Conservation (phyloP, 1,284 basidiomycete species). For the Malassezia nana region DNA sequence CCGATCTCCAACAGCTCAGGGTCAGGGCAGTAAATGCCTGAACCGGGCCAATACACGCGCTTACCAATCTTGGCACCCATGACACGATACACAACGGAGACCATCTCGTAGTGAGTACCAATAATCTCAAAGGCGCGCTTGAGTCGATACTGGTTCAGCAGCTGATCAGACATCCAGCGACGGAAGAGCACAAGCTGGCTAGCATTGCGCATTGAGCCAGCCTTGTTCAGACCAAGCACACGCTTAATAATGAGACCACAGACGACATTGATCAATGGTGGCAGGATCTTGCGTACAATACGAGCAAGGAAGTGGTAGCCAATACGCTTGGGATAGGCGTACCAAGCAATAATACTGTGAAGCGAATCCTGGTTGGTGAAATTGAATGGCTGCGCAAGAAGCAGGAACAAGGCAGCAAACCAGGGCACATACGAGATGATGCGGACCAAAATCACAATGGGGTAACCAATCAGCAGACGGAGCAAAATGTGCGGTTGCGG, state of each 20-base stretch:
- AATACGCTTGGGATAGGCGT: conserved; percentile 44
- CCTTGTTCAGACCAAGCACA: conserved; percentile 42
- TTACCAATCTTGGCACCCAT: conserved; percentile 47
- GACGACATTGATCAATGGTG: conserved; percentile 43
- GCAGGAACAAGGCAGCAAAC: conserved; percentile 47
- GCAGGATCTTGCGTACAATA: conserved; percentile 43
- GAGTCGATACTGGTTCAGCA: conserved; percentile 40
- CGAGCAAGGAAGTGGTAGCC: conserved; percentile 48
- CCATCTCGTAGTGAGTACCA: conserved; percentile 48
- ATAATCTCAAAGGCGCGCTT: conserved; percentile 41
- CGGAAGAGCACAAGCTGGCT: conserved; percentile 45
- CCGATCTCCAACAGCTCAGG: conserved; percentile 47
- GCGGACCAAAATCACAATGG: conserved; percentile 33
- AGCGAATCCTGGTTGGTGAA: conserved; percentile 45
- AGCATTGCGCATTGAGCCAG: conserved; percentile 47
- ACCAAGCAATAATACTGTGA: conserved; percentile 47
- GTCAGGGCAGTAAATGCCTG: conserved; percentile 47
- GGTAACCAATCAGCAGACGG: conserved; percentile 38
- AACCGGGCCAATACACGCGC: conserved; percentile 48
- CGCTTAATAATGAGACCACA: conserved; percentile 43
- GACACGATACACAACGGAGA: conserved; percentile 45
- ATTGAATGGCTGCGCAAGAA: conserved; percentile 43
- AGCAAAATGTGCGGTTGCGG: conserved; percentile 38
- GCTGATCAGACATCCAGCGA: conserved; percentile 42
- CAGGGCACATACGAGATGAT: conserved; percentile 45